These are phyloP conservation scores for Phytophthora kernoviae DNA, from an alignment of 352 stramenopile genomes.

Conservation along the genomic window DNA sequence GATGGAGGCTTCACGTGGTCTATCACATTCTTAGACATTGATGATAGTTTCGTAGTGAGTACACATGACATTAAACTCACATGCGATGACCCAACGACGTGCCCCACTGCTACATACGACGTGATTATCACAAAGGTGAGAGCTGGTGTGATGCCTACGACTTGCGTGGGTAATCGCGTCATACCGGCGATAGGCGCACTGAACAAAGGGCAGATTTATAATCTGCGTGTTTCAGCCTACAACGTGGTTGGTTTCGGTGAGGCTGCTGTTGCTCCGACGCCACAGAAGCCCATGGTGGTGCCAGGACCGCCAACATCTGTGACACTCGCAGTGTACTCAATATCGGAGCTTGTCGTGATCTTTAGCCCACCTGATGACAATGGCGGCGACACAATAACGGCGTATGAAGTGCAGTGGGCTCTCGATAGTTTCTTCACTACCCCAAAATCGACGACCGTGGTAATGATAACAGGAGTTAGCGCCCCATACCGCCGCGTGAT, in stretches of 20 bases:
- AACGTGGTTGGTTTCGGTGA: constrained; percentile 94
- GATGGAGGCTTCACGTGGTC: constrained; percentile 85
- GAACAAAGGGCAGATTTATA: constrained; percentile 92
- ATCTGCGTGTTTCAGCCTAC: constrained; percentile 94
- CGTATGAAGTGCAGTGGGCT: constrained; percentile 95
- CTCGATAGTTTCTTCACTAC: constrained; percentile 73
- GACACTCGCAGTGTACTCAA: constrained; percentile 65
- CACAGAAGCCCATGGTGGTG: constrained; percentile 85
- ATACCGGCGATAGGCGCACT: constrained; percentile 74
- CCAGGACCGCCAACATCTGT: constrained; percentile 72
- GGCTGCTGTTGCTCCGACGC: constrained; percentile 49
- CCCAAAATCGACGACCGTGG: constrained; percentile 39
- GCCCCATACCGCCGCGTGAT: constrained; percentile 67
- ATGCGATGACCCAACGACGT: constrained; percentile 22
- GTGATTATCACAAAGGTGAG: constrained; percentile 67
- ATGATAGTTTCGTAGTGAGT: constrained; percentile 78
- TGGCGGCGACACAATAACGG: constrained; percentile 84
- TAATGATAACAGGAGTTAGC: constrained; percentile 56
- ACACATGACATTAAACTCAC: constrained; percentile 21
- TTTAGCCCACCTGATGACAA: constrained; percentile 89
- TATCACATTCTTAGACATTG: constrained; percentile 90
- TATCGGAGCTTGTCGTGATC: constrained; percentile 89
- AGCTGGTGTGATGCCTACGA: constrained; percentile 66
- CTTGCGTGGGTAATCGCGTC: constrained; percentile 82
- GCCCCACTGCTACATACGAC: constrained; percentile 37